phyloP scores from a whole-genome alignment of 805 yeast genomes.

The Kurtzmaniella fragi region DNA sequence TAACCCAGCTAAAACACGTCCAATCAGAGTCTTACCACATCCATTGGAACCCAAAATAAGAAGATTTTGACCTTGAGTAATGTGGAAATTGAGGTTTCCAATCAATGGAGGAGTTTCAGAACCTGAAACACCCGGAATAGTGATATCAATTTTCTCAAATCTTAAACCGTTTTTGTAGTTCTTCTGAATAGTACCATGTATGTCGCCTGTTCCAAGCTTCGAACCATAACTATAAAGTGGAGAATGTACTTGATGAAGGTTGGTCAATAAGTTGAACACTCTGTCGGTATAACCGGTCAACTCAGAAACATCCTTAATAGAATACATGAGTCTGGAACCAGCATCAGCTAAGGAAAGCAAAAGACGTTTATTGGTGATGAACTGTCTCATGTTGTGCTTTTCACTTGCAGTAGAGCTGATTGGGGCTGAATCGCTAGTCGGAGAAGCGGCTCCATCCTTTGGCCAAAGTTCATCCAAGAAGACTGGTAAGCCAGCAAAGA shows the following conservation, averaged over 20 bases:
- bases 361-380: constrained; percentile 83
- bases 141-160: constrained; percentile 76
- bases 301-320: constrained; percentile 87
- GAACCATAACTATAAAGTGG: constrained; percentile 48
- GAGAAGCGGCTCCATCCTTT: constrained; percentile 9
- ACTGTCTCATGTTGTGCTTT: constrained; percentile 73
- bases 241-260: constrained; percentile 79
- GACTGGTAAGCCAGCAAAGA: constrained; percentile 87
- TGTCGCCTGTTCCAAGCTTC: constrained; percentile 37
- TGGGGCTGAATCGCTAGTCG: constrained; percentile 4
- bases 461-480: constrained; percentile 51
- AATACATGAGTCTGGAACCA: constrained; percentile 89
- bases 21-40: constrained; percentile 82
- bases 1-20: constrained; percentile 76
- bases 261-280: constrained; percentile 69
- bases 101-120: constrained; percentile 58
- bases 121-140: constrained; percentile 67
- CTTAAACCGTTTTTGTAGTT: constrained; percentile 70
- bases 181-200: constrained; percentile 75
- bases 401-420: constrained; percentile 27
- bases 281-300: constrained; percentile 88
- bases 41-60: constrained; percentile 86
- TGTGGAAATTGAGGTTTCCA: constrained; percentile 53
- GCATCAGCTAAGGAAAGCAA: constrained; percentile 93
- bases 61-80: constrained; percentile 60